Base-by-base conservation (phyloP, 306 rosid genomes). In the Senna siamea region DNA sequence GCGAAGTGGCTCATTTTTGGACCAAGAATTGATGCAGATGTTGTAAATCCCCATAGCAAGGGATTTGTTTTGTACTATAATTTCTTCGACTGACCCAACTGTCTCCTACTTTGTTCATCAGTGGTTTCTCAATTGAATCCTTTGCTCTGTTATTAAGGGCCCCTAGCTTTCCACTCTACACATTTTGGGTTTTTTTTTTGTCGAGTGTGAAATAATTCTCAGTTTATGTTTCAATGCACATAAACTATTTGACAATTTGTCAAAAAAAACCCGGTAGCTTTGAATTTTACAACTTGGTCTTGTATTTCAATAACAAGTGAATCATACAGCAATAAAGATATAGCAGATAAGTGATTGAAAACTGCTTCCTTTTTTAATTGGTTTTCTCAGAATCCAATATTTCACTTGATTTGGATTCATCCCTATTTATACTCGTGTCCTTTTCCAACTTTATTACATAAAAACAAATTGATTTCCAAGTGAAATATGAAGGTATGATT, bases 101-200 rank as follows among this genome's bases (percentile, higher is more conserved):
- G 78, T 78, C 78, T 54, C 81, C 70, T 59, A 26, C 0, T n/a
- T 9, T 20, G 62, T 44, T 47, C 28, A 74, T 62, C 72, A 19
- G 68, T 55, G 66, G 81, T 54, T 63, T 47, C 84, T 73, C 48
- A 58, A 58, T 66, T 58, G 2, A 26, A 26, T 26, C 30, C 30
- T 26, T 26, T 26, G 30, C 30, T 26, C 30, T 26, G 2, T 26
- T 26, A 1, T 26, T 26, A 26, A 26, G 30, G 30, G 30, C 30
- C 30, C 30, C 30, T 1, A 26, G 30, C 30, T 26, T 26, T n/a
- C n/a, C n/a, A n/a, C n/a, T n/a, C n/a, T n/a, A n/a, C n/a, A n/a
- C n/a, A n/a, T n/a, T n/a, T n/a, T n/a, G n/a, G n/a, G n/a, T n/a
- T n/a, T n/a, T n/a, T n/a, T n/a, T n/a, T 26, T 26, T 1, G 30